Conservation (phyloP, 305 asterid species). For the Solanum hybrid region DNA sequence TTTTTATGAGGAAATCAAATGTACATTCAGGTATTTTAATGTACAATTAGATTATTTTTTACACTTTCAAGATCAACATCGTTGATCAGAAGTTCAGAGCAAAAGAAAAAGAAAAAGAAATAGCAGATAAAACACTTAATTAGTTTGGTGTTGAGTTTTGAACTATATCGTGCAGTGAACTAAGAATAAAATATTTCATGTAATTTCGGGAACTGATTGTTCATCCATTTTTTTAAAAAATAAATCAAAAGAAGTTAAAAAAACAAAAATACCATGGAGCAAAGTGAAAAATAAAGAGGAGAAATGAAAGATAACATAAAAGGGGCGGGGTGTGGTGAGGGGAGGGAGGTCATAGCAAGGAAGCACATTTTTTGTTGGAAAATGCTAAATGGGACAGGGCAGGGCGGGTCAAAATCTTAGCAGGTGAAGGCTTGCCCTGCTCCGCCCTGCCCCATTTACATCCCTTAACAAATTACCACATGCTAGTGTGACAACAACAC, state of each 20-base stretch:
- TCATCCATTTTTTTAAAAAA: not conserved
- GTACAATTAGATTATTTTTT: not conserved
- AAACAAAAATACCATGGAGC: not conserved
- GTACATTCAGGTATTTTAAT: not conserved
- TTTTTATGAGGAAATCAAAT: not conserved
- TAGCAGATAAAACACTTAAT: not conserved
- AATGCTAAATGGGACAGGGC: not conserved
- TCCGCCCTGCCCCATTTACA: not conserved
- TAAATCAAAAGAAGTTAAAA: not conserved
- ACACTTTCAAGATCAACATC: not conserved
- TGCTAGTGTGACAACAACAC: not conserved
- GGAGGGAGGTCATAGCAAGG: not conserved
- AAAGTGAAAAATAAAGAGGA: not conserved
- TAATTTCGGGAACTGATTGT: not conserved
- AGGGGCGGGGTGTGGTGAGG: not conserved
- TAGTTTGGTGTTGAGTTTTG: not conserved
- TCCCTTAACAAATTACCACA: not conserved
- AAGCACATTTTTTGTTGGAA: not conserved
- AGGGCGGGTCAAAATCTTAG: not conserved
- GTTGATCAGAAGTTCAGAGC: not conserved
- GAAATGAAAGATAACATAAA: not conserved
- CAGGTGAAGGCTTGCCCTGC: not conserved
- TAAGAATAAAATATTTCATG: not conserved
- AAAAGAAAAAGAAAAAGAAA: not conserved
- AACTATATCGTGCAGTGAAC: not conserved